These are phyloP conservation scores for Plantago lanceolata DNA, from an alignment of 305 asterid species.

Conservation along the genomic window DNA sequence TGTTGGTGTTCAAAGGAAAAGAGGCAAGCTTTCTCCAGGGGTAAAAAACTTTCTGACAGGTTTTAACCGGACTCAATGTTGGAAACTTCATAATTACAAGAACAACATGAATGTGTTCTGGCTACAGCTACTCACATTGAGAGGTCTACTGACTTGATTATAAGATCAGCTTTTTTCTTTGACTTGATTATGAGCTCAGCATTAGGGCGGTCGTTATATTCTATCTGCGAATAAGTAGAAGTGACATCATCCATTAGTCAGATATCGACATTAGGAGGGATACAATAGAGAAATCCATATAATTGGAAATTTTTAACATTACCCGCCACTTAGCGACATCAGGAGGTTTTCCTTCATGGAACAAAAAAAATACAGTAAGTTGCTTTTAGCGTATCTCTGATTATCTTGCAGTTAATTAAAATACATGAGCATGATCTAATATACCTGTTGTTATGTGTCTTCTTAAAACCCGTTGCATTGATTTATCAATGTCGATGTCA, in stretches of 20 bases:
- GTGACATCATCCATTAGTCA: slow-evolving; percentile 17
- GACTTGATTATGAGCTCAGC: slow-evolving; percentile 80
- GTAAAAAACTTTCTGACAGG: too few relatives aligned
- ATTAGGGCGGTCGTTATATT: slow-evolving; percentile 83
- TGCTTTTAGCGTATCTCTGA: background rate
- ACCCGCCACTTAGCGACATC: slow-evolving; percentile 94
- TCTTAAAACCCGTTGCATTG: slow-evolving; percentile 79
- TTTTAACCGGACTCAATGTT: background rate
- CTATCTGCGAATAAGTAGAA: slow-evolving; percentile 49
- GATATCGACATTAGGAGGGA: background rate
- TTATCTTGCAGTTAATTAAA: slow-evolving; percentile 1
- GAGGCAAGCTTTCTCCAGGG: background rate
- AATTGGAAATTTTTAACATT: slow-evolving; percentile 15
- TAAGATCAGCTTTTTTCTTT: slow-evolving; percentile 69
- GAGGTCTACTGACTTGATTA: slow-evolving; percentile 69
- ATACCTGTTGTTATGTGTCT: slow-evolving; percentile 88
- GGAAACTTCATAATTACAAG: background rate
- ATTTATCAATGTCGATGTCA: slow-evolving; percentile 69
- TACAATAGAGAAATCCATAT: background rate
- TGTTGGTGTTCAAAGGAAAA: background rate
- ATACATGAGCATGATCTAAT: slow-evolving; percentile 17
- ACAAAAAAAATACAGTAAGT: slow-evolving; percentile 24
- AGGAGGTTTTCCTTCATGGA: slow-evolving; percentile 57
- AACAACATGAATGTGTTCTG: background rate
- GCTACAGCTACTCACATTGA: slow-evolving; percentile 30